These are phyloP conservation scores for Coemansia erecta DNA, from an alignment of 192 early-diverging fungal species.

Conservation along the genomic window DNA sequence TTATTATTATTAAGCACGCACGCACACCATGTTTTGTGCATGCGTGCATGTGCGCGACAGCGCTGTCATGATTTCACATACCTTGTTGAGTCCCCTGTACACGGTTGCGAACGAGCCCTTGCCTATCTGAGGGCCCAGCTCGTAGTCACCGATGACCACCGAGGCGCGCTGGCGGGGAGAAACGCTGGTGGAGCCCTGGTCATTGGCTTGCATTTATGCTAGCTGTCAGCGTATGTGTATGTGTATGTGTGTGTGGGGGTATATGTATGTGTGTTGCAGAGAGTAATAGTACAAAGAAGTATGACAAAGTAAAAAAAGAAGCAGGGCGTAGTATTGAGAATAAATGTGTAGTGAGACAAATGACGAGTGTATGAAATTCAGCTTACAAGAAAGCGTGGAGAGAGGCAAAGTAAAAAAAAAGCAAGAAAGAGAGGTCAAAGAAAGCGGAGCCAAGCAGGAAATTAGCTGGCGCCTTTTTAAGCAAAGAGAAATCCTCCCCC, in stretches of 20 bases:
- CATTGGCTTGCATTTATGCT: slow-evolving; percentile 44
- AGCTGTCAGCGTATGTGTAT: not conserved
- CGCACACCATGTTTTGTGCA: not conserved
- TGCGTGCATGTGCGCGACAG: too few species aligned
- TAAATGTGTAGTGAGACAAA: too few species aligned
- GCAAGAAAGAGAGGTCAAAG: not conserved
- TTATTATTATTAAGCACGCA: not conserved
- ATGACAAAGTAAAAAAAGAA: not conserved
- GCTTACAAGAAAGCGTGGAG: not conserved
- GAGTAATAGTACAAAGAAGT: not conserved
- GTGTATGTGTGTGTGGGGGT: not conserved
- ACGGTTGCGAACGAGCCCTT: slow-evolving; percentile 96
- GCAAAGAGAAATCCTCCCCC: not conserved
- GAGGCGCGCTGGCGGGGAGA: slow-evolving; percentile 45
- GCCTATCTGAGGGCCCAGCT: slow-evolving; percentile 81
- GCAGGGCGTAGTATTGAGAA: not conserved
- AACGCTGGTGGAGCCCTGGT: slow-evolving; percentile 12
- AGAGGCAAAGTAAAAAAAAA: not conserved
- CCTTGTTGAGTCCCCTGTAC: slow-evolving; percentile 75
- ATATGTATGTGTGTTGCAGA: not conserved
- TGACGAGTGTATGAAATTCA: too few species aligned
- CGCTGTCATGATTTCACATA: slow-evolving; percentile 12
- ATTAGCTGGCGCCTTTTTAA: not conserved
- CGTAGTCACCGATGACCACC: slow-evolving; percentile 72
- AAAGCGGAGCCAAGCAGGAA: not conserved